A percentile compares a stretch with the other conserved stretches of the same genome.
Conservation (phyloP, 2,329 filamentous ascomycete genomes). For the Helotiales sp. region DNA sequence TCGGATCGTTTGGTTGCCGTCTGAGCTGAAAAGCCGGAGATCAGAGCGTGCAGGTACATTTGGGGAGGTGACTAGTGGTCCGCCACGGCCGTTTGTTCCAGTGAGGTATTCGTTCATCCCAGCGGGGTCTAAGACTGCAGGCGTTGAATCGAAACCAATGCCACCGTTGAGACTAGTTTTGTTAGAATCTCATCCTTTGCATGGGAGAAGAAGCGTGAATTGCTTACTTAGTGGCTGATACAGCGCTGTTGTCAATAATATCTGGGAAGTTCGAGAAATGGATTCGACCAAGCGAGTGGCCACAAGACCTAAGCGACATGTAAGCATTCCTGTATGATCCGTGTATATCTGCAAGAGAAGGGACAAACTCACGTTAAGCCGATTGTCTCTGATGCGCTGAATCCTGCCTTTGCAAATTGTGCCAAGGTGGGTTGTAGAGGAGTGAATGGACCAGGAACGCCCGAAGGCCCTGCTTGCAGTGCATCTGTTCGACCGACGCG, state of each 20-base stretch:
- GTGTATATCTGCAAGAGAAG: neutral
- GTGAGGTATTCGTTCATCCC: constrained; percentile 57
- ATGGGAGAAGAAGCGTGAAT: neutral
- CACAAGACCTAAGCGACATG: constrained; percentile 24
- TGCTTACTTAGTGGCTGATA: constrained; percentile 8
- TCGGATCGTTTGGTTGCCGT: constrained; percentile 26
- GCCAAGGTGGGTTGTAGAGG: constrained; percentile 8
- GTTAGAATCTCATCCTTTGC: neutral
- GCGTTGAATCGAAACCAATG: constrained; percentile 50
- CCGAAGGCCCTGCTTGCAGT: constrained; percentile 20
- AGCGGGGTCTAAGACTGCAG: constrained; percentile 57
- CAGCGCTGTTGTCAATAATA: constrained; percentile 17
- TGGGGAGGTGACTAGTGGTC: constrained; percentile 47
- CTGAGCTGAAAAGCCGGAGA: constrained; percentile 26
- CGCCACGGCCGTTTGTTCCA: constrained; percentile 51
- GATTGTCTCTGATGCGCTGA: constrained; percentile 24
- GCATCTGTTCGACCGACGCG: constrained; percentile 28
- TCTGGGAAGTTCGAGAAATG: constrained; percentile 29
- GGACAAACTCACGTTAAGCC: constrained; percentile 18
- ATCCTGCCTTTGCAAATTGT: constrained; percentile 25
- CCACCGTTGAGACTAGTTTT: constrained; percentile 17
- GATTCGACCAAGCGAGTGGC: constrained; percentile 30
- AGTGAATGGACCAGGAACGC: constrained; percentile 27
- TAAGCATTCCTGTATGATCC: neutral
- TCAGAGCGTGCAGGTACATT: constrained; percentile 24